Percentiles rank a stretch among this genome's conserved stretches.
Conservation (phyloP, 768 basidiomycete species). For the Gloeopeniophorella convolvens region DNA sequence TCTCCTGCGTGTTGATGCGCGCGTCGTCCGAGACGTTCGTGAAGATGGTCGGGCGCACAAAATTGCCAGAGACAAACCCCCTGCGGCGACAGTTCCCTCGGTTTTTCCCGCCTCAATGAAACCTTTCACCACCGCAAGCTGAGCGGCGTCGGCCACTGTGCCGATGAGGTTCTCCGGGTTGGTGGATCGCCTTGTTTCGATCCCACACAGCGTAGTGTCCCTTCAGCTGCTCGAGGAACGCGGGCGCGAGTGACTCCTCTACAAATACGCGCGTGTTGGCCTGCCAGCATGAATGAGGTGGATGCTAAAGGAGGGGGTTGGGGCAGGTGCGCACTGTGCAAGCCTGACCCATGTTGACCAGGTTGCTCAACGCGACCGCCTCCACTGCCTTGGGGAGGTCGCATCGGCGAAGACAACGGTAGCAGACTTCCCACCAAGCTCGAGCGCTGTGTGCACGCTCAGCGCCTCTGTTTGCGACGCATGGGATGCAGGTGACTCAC, state of each 20-base stretch:
- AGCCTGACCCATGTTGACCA: conserved; percentile 32
- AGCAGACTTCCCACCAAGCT: not conserved
- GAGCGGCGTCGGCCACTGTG: conserved; percentile 17
- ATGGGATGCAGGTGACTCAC: not conserved
- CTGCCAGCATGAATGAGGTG: not conserved
- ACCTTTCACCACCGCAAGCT: conserved; percentile 55
- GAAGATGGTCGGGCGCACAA: conserved; percentile 71
- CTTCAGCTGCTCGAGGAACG: conserved; percentile 49
- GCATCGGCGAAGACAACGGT: not conserved
- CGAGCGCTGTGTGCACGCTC: not conserved
- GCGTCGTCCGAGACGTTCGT: conserved; percentile 58
- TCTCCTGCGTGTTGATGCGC: conserved; percentile 71
- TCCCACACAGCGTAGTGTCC: not conserved
- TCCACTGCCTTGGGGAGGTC: not conserved
- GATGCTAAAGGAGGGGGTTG: no score
- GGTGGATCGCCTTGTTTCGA: conserved; percentile 39
- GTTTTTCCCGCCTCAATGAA: conserved; percentile 74
- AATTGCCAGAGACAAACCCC: conserved; percentile 64
- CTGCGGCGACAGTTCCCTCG: conserved; percentile 56
- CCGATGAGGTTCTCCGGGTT: conserved; percentile 59
- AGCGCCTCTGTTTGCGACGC: not conserved
- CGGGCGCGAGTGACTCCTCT: conserved; percentile 63
- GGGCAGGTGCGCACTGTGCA: conserved; percentile 45
- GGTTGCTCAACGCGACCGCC: not conserved
- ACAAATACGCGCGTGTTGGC: conserved; percentile 69